Base-by-base conservation (phyloP, 192 early-diverging fungal genomes). In the Dimargaris cristalligena region DNA sequence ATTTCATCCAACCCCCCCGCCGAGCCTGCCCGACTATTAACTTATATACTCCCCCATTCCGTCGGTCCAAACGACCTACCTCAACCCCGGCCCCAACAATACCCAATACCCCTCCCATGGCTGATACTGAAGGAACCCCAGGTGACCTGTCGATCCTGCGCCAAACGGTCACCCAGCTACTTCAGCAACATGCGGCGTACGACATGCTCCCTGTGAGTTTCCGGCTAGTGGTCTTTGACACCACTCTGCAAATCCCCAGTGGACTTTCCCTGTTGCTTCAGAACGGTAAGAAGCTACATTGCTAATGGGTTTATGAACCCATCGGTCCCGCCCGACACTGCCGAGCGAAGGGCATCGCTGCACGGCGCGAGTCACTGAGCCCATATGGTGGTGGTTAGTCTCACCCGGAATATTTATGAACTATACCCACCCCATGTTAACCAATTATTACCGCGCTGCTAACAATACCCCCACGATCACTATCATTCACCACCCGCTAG, bases 221-320 rank as follows among this genome's bases (percentile, higher is more conserved):
- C 65, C 83, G 91, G 51, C 69, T 94, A 25, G 88, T 95, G 63
- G 90, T 96, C 4, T 76, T 97, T 34, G 94, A 97, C 65, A 89
- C 86, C 16, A 78, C 82, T 16, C 75, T 97, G 64, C 74, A 89
- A 34, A 85, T 97, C 44, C 89, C 91, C 63, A 96, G 92, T 66
- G 94, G 92, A 41, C 72, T 96, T 32, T 82, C 88, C 2, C 84
- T 89, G 20, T 69, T 97, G 44, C 79, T 94, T n/a, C 94, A 94
- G 63, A 91, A 97, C 62, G 89, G 93, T 91, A 82, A 63, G 74
- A 47, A 47, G n/a, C 3, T 1, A 47, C 25, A 22, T 44, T 47
- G 1, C 20, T 47, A 6, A 22, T 25, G 46, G 25, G 6, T 1
- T 22, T 47, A 47, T 47, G n/a, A 18, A 22, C 46, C 3, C 2